Conservation (phyloP, 495 filamentous ascomycete genomes). For the Aspergillus campestris region DNA sequence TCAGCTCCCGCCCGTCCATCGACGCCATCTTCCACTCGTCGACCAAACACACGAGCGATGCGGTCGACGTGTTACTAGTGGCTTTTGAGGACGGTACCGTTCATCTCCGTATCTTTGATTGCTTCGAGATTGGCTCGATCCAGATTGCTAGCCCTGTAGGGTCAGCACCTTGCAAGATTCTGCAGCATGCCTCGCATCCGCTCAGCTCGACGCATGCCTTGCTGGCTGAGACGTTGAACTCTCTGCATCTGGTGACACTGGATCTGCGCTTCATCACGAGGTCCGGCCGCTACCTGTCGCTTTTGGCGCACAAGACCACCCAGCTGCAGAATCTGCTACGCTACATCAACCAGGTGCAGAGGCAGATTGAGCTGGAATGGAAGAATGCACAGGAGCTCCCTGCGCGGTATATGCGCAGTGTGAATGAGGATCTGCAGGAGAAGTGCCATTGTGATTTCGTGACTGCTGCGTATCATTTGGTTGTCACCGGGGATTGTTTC, state of each 20-base stretch:
- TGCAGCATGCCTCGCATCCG: constrained; percentile 62
- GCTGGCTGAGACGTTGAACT: constrained; percentile 35
- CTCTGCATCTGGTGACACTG: constrained; percentile 61
- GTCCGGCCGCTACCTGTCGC: constrained; percentile 69
- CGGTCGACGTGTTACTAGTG: constrained; percentile 74
- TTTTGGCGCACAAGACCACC: constrained; percentile 78
- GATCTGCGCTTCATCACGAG: constrained; percentile 74
- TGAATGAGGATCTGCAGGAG: constrained; percentile 56
- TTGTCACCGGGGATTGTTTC: constrained; percentile 75
- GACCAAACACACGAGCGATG: constrained; percentile 52
- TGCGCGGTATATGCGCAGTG: constrained; percentile 60
- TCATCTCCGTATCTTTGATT: constrained; percentile 82
- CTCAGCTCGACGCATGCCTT: constrained; percentile 70
- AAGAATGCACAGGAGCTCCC: constrained; percentile 76
- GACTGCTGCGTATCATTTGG: constrained; percentile 75
- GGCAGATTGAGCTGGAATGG: constrained; percentile 69
- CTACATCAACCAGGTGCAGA: constrained; percentile 71
- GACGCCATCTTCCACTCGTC: constrained; percentile 62
- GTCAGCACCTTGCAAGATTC: constrained; percentile 15
- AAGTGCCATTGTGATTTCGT: constrained; percentile 56
- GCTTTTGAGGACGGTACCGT: constrained; percentile 73
- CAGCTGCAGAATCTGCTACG: constrained; percentile 76
- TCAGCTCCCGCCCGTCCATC: constrained; percentile 59
- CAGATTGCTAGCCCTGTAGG: constrained; percentile 22
- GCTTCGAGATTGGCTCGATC: constrained; percentile 72